A percentile compares a stretch with the other conserved stretches of the same genome.
Evolutionary conservation across 2,329 filamentous ascomycete species (phyloP).

Genomic region (Ophiocordyceps camponoti-rufipedis): DNA sequence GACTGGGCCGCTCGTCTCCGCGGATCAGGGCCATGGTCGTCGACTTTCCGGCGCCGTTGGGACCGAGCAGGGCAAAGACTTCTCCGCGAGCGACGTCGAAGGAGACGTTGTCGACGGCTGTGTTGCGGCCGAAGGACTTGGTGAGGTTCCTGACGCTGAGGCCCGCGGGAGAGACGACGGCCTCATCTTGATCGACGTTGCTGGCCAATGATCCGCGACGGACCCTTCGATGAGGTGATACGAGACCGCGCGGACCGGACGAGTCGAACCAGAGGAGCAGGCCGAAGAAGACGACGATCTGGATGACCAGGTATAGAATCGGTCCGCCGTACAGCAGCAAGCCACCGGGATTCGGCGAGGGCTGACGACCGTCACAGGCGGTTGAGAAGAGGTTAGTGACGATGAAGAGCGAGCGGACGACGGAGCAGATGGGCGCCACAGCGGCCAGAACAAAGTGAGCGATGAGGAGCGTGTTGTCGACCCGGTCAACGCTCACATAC

Average conservation of each 20-base stretch:
- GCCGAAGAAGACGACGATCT: constrained; percentile 51
- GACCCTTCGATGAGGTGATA: constrained; percentile 25
- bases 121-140: constrained; percentile 57
- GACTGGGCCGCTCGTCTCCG: constrained; percentile 63
- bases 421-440: constrained; percentile 59
- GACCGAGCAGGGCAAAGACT: constrained; percentile 76
- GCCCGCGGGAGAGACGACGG: constrained; percentile 32
- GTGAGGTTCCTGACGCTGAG: constrained; percentile 65
- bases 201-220: not conserved
- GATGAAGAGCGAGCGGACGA: constrained; percentile 57
- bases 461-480: constrained; percentile 48
- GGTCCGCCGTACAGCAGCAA: constrained; percentile 66
- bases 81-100: constrained; percentile 67
- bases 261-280: constrained; percentile 60
- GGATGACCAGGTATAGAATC: constrained; percentile 64
- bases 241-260: no score
- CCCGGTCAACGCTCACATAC: constrained; percentile 49
- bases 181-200: constrained; percentile 32
- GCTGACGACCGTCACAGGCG: constrained; percentile 46
- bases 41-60: constrained; percentile 82
- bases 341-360: constrained; percentile 50
- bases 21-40: constrained; percentile 80
- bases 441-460: constrained; percentile 60
- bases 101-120: constrained; percentile 74
- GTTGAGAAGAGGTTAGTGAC: constrained; percentile 71